A percentile compares a stretch with the other conserved stretches of the same genome.
These are phyloP conservation scores for Artomyces pyxidatus DNA, from an alignment of 768 basidiomycete species.

Conservation along the genomic window DNA sequence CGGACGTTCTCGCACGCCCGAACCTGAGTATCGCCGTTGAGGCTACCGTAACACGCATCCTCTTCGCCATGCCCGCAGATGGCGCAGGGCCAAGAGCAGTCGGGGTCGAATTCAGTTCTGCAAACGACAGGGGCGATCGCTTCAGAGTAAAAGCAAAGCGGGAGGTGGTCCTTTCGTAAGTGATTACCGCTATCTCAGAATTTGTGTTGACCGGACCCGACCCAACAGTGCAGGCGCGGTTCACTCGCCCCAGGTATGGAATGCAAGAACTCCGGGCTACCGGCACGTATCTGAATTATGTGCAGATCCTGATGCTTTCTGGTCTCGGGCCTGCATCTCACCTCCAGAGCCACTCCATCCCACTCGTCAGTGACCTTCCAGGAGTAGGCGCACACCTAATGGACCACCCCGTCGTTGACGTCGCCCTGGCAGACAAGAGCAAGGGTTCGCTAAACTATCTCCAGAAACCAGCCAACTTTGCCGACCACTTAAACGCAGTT, in stretches of 20 bases:
- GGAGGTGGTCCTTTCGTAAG: slow-evolving; percentile 58
- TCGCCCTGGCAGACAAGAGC: slow-evolving; percentile 45
- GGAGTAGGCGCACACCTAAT: slow-evolving; percentile 68
- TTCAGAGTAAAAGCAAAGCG: slow-evolving; percentile 43
- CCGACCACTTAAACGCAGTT: slow-evolving; percentile 1
- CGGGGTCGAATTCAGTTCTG: slow-evolving; percentile 50
- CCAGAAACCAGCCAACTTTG: not conserved
- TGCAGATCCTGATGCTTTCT: slow-evolving; percentile 59
- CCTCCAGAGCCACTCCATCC: slow-evolving; percentile 43
- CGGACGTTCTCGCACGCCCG: slow-evolving; percentile 51
- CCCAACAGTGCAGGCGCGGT: slow-evolving; percentile 47
- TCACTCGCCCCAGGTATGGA: slow-evolving; percentile 48
- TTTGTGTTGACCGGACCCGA: not conserved
- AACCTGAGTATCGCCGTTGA: slow-evolving; percentile 56
- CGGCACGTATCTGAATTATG: not conserved
- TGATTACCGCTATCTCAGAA: slow-evolving; percentile 7
- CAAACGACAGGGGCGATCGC: slow-evolving; percentile 25
- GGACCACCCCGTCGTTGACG: slow-evolving; percentile 55
- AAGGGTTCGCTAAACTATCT: slow-evolving; percentile 35
- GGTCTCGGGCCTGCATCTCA: slow-evolving; percentile 66
- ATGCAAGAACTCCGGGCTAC: not conserved
- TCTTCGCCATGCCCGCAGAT: slow-evolving; percentile 34
- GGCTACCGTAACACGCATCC: slow-evolving; percentile 48
- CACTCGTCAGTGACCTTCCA: slow-evolving; percentile 53
- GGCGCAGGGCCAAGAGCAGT: slow-evolving; percentile 36